Evolutionary conservation across 148 eudicot genomes (phyloP), one percentile per base, ranked within the genome.

Genomic region (Silene latifolia): DNA sequence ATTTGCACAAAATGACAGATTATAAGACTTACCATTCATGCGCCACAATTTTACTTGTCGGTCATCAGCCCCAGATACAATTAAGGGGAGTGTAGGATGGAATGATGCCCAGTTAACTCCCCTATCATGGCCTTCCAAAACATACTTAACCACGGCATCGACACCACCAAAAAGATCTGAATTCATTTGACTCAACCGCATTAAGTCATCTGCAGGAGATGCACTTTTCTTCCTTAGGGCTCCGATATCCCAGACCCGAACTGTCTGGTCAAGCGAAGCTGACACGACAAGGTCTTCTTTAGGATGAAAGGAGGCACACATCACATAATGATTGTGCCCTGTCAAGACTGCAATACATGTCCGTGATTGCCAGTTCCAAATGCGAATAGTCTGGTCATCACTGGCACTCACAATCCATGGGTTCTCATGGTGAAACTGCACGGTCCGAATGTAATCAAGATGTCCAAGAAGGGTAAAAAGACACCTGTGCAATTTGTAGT

Each of bases 341-440:
- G 97, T 93, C 85, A 93, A 83, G 12, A 93, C 97, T 81, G 98
- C 91, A 27, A 93, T 86, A 81, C 98, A 93, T 4, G 95, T 87
- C 8, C 97, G 85, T 21, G 98, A 93, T 73, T 93, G 97, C 98
- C 98, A 93, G 74, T 93, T 93, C 98, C 98, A 93, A 60, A 93
- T 84, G 73, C 98, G 86, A 65, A 93, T 89, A 51, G 98, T 93
- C 88, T 93, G 97, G 72, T 93, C 98, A 86, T 93, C 97, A 85
- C 98, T 91, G 25, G 98, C 91, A 84, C 98, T 93, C 65, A 93
- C 94, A 60, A 93, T 93, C 98, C 98, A 93, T 13, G 97, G 98
- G 76, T 75, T 69, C 82, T 91, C 97, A 79, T 93, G 97, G 84
- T 93, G 97, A 76, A 93, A 93, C 76, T 91, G 98, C 71, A 93